Evolutionary conservation across 345 rosid species (phyloP).

Genomic region (Moricandia moricandioides): DNA sequence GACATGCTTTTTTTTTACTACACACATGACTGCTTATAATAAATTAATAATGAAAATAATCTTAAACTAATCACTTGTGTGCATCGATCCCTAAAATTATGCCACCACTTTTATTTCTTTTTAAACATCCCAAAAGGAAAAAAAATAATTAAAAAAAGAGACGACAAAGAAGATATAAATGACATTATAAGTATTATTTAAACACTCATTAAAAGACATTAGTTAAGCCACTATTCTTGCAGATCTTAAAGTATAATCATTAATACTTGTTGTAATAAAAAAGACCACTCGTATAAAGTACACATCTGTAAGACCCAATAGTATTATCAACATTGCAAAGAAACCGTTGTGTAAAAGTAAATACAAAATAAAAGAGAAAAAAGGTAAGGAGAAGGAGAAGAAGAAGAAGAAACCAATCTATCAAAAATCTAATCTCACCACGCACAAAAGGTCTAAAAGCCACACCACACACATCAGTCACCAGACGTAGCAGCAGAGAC

Average conservation of each 20-base stretch:
- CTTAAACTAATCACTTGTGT: constrained; percentile 19
- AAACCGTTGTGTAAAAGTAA: constrained; percentile 12
- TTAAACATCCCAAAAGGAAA: neutral
- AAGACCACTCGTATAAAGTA: neutral
- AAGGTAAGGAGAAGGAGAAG: neutral
- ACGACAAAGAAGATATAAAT: constrained; percentile 3
- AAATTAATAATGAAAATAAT: constrained; percentile 13
- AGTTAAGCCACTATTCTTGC: constrained; percentile 13
- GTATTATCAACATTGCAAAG: constrained; percentile 4
- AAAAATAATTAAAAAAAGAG: neutral
- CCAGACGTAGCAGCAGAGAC: constrained; percentile 41
- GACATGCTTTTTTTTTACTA: no score
- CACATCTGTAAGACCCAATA: neutral
- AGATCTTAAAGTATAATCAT: constrained; percentile 13
- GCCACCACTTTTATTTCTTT: constrained; percentile 19
- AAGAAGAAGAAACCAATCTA: constrained; percentile 17
- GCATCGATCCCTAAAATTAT: constrained; percentile 40
- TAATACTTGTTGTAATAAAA: neutral
- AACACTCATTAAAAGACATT: neutral
- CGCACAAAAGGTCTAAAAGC: constrained; percentile 44
- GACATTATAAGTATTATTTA: neutral
- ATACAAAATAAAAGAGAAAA: neutral
- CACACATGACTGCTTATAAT: constrained; percentile 4
- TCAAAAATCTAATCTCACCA: constrained; percentile 29
- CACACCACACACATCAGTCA: constrained; percentile 45